Base-by-base conservation (phyloP, 257 asterid genomes). In the Parsonsia alboflavescens region DNA sequence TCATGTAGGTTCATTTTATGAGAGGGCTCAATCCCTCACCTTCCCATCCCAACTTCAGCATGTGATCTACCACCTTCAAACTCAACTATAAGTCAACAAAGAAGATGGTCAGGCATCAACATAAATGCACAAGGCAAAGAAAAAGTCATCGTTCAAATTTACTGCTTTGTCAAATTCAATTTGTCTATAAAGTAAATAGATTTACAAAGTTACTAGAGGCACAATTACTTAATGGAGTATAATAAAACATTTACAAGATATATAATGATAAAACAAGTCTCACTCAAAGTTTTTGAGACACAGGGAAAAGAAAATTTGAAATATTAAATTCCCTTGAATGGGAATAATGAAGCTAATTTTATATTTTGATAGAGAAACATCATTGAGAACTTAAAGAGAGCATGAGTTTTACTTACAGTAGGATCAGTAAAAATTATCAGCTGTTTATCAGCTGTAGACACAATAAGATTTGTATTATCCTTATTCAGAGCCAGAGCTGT, bases 41-140 rank as follows among this genome's bases (percentile, higher is more conserved):
- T 85, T 90, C 97, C 97, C 99, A 94, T 50, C 99, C 97, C 76
- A 94, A 91, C 84, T 90, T 92, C 68, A 94, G 96, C 99, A 94
- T 90, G 33, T 92, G 99, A 87, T 94, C 96, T 15, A 94, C 97
- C 64, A 94, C 97, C 94, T 94, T 94, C 82, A 94, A 86, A 86
- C 99, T 94, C 91, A 94, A 83, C 99, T 94, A 91, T 86, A 80
- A 63, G 74, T 56, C 62, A 80, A 49, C 42, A 41, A 45, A 71
- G 45, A 53, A 74, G 21, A 81, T 41, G 44, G 62, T 39, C 49
- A 44, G 36, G 64, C 21, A 71, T 70, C 44, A 73, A 30, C 53
- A 65, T 13, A 46, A 62, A 58, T 54, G 54, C 30, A 46, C 44
- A 28, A 41, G 24, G 10, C 11, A 69, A 36, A 26, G 13, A 24